These are phyloP conservation scores for Sclerotinia nivalis DNA, from an alignment of 2,329 filamentous ascomycete genomes.

Conservation along the genomic window DNA sequence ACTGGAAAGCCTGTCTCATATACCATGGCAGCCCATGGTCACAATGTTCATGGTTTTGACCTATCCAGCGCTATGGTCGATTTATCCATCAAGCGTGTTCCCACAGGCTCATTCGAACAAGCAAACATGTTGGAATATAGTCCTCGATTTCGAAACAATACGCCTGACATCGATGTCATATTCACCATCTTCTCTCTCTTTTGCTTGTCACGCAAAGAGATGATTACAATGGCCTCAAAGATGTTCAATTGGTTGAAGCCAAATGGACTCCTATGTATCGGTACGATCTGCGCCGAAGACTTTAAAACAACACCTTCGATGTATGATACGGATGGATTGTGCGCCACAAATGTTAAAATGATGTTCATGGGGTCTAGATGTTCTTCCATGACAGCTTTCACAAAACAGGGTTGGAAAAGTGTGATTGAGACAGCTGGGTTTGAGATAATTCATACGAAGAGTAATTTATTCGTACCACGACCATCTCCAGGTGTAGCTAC, in stretches of 20 bases:
- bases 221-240: constrained; percentile 25
- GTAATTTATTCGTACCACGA: constrained; percentile 4
- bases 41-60: constrained; percentile 29
- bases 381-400: constrained; percentile 18
- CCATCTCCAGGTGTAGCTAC: constrained; percentile 5
- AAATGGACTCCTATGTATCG: constrained; percentile 27
- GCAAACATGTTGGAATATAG: constrained; percentile 28
- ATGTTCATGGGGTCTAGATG: constrained; percentile 30
- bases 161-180: constrained; percentile 21
- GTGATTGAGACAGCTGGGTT: constrained; percentile 20
- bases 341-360: constrained; percentile 24
- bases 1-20: constrained; percentile 39
- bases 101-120: constrained; percentile 27
- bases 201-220: constrained; percentile 25
- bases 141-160: constrained; percentile 1
- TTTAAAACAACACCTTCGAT: constrained; percentile 8
- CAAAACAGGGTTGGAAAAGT: constrained; percentile 17
- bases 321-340: constrained; percentile 27
- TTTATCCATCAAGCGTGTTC: constrained; percentile 23
- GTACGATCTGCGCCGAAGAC: constrained; percentile 26
- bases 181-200: constrained; percentile 30
- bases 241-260: constrained; percentile 28
- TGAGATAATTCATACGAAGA: constrained; percentile 19
- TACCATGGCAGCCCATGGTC: constrained; percentile 34
- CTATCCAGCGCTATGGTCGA: constrained; percentile 42